Percentiles rank a stretch among this genome's conserved stretches.
Conservation (phyloP, 2,329 filamentous ascomycete species). For the Scedosporium boydii region DNA sequence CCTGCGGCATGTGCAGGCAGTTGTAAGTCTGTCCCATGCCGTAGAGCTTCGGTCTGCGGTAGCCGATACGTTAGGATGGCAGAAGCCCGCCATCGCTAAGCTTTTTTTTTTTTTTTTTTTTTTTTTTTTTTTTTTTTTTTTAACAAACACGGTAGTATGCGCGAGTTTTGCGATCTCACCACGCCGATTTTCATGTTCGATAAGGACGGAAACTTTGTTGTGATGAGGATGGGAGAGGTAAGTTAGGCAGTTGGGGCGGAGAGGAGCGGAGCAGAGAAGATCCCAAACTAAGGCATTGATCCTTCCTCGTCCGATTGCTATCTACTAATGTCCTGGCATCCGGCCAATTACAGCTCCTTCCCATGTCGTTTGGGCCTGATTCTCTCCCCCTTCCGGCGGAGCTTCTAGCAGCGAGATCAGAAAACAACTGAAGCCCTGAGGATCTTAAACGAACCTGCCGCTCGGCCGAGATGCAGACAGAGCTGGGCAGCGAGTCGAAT, state of each 20-base stretch:
- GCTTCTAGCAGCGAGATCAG: conserved; percentile 1
- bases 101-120: background rate
- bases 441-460: background rate
- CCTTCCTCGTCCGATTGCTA: too few species aligned
- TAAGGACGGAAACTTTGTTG: conserved; percentile 62
- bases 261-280: background rate
- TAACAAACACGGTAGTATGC: conserved; percentile 42
- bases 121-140: background rate
- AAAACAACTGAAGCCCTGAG: background rate
- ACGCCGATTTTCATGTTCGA: conserved; percentile 91
- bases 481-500: background rate
- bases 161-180: conserved; percentile 61
- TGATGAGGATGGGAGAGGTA: conserved; percentile 60
- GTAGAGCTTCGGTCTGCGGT: background rate
- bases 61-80: too few species aligned
- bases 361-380: conserved; percentile 59
- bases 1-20: conserved; percentile 94
- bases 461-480: background rate
- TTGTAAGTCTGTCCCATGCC: conserved; percentile 49
- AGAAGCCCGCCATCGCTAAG: background rate
- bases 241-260: conserved; percentile 11
- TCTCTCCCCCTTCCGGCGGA: conserved; percentile 34
- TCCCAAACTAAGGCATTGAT: background rate
- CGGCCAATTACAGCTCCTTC: conserved; percentile 42
- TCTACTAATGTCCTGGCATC: background rate